A percentile compares a stretch with the other conserved stretches of the same genome.
These are phyloP conservation scores for Fusarium gaditjirri DNA, from an alignment of 2,329 filamentous ascomycete genomes.

Conservation along the genomic window DNA sequence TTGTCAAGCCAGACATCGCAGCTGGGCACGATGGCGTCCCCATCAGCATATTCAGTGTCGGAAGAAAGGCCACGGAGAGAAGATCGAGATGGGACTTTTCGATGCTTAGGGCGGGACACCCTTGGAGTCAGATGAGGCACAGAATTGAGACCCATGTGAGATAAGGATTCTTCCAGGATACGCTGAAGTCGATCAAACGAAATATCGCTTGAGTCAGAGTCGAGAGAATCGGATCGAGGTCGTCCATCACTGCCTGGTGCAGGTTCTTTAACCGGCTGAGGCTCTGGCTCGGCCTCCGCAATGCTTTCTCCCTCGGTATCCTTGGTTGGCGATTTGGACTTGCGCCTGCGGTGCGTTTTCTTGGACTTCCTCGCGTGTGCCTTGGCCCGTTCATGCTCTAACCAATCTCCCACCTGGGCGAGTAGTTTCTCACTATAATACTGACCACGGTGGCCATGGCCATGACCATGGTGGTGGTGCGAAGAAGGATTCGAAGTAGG, in stretches of 20 bases:
- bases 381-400: conserved; percentile 79
- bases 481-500: conserved; percentile 33
- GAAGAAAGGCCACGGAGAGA: conserved; percentile 70
- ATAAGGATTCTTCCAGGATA: conserved; percentile 77
- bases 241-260: conserved; percentile 36
- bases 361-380: conserved; percentile 61
- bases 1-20: conserved; percentile 91
- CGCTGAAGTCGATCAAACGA: conserved; percentile 84
- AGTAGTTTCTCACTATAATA: conserved; percentile 68
- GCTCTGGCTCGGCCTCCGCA: conserved; percentile 4
- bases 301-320: conserved; percentile 41
- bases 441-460: conserved; percentile 46
- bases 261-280: conserved; percentile 30
- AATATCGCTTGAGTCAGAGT: conserved; percentile 74
- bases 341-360: conserved; percentile 53
- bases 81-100: conserved; percentile 45
- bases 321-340: conserved; percentile 52
- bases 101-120: conserved; percentile 55
- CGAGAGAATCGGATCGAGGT: conserved; percentile 64
- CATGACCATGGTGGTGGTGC: conserved; percentile 39
- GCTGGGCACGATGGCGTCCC: conserved; percentile 83
- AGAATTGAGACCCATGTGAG: conserved; percentile 60
- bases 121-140: conserved; percentile 58
- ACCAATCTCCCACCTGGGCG: conserved; percentile 83
- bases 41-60: conserved; percentile 86